Conservation (phyloP, 306 rosid genomes). For the Leucaena leucocephala region DNA sequence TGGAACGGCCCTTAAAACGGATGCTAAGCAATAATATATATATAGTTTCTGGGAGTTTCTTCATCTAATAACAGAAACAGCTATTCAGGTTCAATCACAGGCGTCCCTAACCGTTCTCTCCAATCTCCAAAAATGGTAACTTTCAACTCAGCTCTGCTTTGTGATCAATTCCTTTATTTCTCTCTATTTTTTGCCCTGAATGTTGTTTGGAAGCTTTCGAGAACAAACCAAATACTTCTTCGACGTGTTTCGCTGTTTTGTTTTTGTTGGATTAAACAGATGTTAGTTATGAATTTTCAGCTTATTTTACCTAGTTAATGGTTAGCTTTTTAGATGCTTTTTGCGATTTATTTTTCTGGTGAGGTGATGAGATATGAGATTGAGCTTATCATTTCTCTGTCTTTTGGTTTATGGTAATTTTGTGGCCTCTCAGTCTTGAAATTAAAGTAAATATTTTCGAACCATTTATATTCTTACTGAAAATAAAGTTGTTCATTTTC, state of each 20-base stretch:
- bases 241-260: neutral
- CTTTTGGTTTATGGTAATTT: neutral
- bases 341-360: neutral
- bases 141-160: neutral
- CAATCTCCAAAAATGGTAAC: neutral
- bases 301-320: neutral
- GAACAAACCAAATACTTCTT: neutral
- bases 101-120: neutral
- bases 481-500: neutral
- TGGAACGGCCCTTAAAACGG: neutral
- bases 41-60: neutral
- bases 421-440: slow-evolving; percentile 49
- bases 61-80: slow-evolving; percentile 1
- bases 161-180: neutral
- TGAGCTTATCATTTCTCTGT: slow-evolving; percentile 17
- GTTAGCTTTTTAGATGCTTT: neutral
- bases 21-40: neutral
- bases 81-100: neutral
- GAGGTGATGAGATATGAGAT: neutral
- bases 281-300: neutral
- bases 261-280: neutral
- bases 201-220: slow-evolving; percentile 8
- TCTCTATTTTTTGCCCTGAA: neutral
- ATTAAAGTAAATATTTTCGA: neutral
- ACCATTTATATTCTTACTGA: neutral